phyloP scores from a whole-genome alignment of 1,139 yeast species.

The Kodamaea ohmeri region DNA sequence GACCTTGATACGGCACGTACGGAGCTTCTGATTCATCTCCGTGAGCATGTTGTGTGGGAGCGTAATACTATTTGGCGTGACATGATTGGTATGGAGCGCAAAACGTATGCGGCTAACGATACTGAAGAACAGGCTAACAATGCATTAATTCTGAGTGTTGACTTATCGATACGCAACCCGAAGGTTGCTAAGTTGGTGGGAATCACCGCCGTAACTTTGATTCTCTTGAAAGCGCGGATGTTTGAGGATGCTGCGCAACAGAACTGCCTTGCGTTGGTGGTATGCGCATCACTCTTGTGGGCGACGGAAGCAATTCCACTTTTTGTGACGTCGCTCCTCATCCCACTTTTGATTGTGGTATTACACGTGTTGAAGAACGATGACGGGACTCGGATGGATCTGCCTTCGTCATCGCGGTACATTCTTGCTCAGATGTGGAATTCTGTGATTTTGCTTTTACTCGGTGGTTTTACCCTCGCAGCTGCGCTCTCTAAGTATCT shows the following conservation, averaged over 20 bases:
- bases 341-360: slow-evolving; percentile 57
- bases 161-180: slow-evolving; percentile 40
- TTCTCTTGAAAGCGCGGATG: slow-evolving; percentile 36
- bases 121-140: slow-evolving; percentile 13
- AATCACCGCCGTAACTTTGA: slow-evolving; percentile 44
- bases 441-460: slow-evolving; percentile 63
- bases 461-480: slow-evolving; percentile 74
- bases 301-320: slow-evolving; percentile 72
- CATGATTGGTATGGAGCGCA: slow-evolving; percentile 30
- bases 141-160: slow-evolving; percentile 22
- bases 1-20: slow-evolving; percentile 40
- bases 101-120: slow-evolving; percentile 35
- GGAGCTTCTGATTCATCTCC: slow-evolving; percentile 57
- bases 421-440: slow-evolving; percentile 69
- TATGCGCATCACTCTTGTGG: slow-evolving; percentile 70
- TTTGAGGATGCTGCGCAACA: slow-evolving; percentile 59
- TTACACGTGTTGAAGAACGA: slow-evolving; percentile 54
- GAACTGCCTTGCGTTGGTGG: slow-evolving; percentile 65
- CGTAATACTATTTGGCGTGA: slow-evolving; percentile 73
- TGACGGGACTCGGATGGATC: slow-evolving; percentile 52
- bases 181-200: slow-evolving; percentile 44
- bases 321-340: slow-evolving; percentile 61
- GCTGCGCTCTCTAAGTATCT: slow-evolving; percentile 71
- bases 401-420: slow-evolving; percentile 52
- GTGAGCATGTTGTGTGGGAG: slow-evolving; percentile 77